A percentile compares a stretch with the other conserved stretches of the same genome.
Conservation (phyloP, 2,329 filamentous ascomycete genomes). For the Verticillium tricorpus region DNA sequence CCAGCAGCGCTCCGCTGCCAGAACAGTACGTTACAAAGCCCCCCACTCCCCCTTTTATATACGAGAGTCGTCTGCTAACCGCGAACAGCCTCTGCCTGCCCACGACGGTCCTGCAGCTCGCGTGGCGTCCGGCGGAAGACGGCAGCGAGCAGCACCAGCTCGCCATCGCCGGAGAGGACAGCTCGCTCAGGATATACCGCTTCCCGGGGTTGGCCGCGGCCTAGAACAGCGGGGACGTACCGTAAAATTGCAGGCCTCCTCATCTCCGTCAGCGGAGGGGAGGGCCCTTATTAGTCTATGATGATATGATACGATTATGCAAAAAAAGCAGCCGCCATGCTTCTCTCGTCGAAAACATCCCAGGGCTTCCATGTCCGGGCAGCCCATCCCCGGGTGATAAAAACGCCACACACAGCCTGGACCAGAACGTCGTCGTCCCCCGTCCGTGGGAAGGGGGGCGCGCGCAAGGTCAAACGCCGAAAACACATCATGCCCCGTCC, state of each 20-base stretch:
- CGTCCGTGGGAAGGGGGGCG: too few relatives aligned
- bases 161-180: conserved; percentile 56
- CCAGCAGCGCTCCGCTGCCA: conserved; percentile 25
- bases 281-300: conserved; percentile 8
- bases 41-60: neutral
- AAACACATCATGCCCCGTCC: neutral
- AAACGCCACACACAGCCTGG: neutral
- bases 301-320: conserved; percentile 13
- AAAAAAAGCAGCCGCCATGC: conserved; percentile 6
- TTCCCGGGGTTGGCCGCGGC: conserved; percentile 18
- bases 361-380: neutral
- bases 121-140: conserved; percentile 55
- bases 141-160: conserved; percentile 24
- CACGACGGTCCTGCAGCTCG: conserved; percentile 61
- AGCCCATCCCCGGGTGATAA: neutral
- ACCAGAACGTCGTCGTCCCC: neutral
- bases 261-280: neutral
- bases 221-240: neutral
- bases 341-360: neutral
- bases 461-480: too few relatives aligned
- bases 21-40: conserved; percentile 30
- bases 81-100: conserved; percentile 49
- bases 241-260: neutral
- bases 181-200: conserved; percentile 54
- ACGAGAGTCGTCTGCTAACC: conserved; percentile 10